phyloP scores from a whole-genome alignment of 2,329 filamentous ascomycete genomes.

The Microthyrium microscopicum region DNA sequence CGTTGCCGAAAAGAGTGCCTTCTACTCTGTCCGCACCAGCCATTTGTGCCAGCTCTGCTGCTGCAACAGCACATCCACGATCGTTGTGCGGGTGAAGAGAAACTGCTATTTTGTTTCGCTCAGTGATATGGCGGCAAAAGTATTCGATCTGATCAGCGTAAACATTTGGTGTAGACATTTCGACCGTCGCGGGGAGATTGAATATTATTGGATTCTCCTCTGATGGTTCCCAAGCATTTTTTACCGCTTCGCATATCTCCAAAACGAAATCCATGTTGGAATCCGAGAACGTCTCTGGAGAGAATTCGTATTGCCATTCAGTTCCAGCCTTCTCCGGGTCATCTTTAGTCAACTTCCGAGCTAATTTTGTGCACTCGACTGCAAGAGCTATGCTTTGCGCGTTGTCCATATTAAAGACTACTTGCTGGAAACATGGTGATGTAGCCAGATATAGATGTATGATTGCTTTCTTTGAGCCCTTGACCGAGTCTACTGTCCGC shows the following conservation, averaged over 20 bases:
- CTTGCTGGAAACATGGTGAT: constrained; percentile 81
- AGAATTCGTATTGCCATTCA: constrained; percentile 69
- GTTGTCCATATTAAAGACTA: constrained; percentile 79
- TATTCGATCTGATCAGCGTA: constrained; percentile 95
- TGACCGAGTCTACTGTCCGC: constrained; percentile 74
- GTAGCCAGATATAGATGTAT: constrained; percentile 94
- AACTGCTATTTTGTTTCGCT: constrained; percentile 74
- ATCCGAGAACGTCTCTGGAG: constrained; percentile 81
- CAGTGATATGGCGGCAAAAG: constrained; percentile 72
- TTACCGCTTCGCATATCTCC: constrained; percentile 78
- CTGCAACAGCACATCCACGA: constrained; percentile 74
- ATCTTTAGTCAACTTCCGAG: constrained; percentile 77
- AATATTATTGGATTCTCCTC: constrained; percentile 77
- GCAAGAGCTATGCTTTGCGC: constrained; percentile 69
- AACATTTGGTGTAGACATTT: constrained; percentile 86
- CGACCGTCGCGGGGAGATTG: constrained; percentile 90
- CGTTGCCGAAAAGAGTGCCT: constrained; percentile 86
- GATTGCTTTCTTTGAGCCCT: constrained; percentile 82
- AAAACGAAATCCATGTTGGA: constrained; percentile 70
- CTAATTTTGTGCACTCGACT: constrained; percentile 70
- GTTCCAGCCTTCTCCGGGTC: constrained; percentile 40
- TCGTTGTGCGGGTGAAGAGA: constrained; percentile 93
- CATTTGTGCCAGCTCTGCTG: constrained; percentile 88
- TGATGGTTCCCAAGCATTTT: constrained; percentile 77
- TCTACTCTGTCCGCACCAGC: constrained; percentile 84